Evolutionary conservation across 768 basidiomycete species (phyloP), one percentile per base, ranked within the genome.

Genomic region (Mrakia blollopis): DNA sequence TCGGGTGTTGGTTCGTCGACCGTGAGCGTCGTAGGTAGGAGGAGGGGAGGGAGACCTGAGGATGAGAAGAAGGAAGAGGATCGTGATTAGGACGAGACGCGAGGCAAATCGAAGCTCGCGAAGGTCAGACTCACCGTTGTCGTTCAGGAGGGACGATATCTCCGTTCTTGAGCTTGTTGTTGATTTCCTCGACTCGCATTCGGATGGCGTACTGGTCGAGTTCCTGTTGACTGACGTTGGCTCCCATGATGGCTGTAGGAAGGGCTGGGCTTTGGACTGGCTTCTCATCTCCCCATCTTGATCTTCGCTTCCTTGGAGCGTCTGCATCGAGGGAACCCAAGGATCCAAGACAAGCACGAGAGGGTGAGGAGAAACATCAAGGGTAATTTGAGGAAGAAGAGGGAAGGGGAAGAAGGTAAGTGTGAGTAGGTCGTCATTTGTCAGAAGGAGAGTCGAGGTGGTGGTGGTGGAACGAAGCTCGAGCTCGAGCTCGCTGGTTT

Each of bases 181-280:
- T 95, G 82, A 99, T 98, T 85, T 99, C 97, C 85, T 99, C 97
- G 69, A 99, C 86, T 73, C 97, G 89, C 68, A 98, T 87, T 82
- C 97, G 94, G 74, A 95, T 93, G 47, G 97, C 96, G 84, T 99
- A 99, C 82, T 94, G 95, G 85, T 98, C 96, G 73, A 99, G 90
- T 84, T 98, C 95, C 72, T 91, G 90, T 82, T 94, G 93, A 32
- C 94, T 94, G 72, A 99, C 94, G 41, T 85, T 83, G 78, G 96
- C 94, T 47, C 73, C 73, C 65, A 91, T 90, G 79, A 99, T 95
- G 65, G 94, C 94, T 62, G 94, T 96, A 8, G 97, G 97, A 73
- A 98, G 85, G 75, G 94, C 95, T 74, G 94, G 92, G 70, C 94
- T 91, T 80, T 95, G 79, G 71, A 91, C 89, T 65, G 80, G 69